A percentile compares a stretch with the other conserved stretches of the same genome.
Evolutionary conservation across 2,329 filamentous ascomycete species (phyloP).

Genomic region (Chrysoporthe austroafricana): DNA sequence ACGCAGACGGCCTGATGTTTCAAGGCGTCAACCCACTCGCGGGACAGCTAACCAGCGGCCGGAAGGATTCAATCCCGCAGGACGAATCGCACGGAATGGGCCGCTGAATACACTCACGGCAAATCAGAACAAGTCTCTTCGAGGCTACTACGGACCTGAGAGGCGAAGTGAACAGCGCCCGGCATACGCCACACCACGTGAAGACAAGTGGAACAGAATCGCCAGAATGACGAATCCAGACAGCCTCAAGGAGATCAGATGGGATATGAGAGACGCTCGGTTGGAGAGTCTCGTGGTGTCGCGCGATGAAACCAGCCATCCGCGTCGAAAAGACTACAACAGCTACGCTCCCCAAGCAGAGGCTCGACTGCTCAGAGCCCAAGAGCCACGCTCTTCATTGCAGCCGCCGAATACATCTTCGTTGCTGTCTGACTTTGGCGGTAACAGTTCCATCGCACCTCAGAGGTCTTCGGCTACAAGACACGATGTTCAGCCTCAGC

Average conservation of each 20-base stretch:
- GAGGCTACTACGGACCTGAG: background rate
- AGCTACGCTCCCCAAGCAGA: background rate
- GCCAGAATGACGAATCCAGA: background rate
- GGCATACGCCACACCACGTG: background rate
- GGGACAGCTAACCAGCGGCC: background rate
- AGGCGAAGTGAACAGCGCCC: background rate
- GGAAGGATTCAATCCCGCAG: background rate
- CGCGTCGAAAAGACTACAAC: background rate
- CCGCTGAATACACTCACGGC: background rate
- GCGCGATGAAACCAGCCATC: background rate
- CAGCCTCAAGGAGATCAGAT: no score
- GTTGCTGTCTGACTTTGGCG: background rate
- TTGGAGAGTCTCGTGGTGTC: background rate
- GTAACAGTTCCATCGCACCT: background rate
- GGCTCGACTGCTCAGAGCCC: background rate
- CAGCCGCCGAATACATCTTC: background rate
- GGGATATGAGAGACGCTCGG: background rate
- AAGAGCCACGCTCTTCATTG: background rate
- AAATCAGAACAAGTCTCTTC: background rate
- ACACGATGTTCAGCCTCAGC: background rate
- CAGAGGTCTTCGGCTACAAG: background rate
- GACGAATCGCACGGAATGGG: background rate
- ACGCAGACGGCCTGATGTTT: background rate
- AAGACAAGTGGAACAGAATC: background rate
- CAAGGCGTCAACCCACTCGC: background rate